Base-by-base conservation (phyloP, 2,329 filamentous ascomycete species). In the Colletotrichum ledebouriae region DNA sequence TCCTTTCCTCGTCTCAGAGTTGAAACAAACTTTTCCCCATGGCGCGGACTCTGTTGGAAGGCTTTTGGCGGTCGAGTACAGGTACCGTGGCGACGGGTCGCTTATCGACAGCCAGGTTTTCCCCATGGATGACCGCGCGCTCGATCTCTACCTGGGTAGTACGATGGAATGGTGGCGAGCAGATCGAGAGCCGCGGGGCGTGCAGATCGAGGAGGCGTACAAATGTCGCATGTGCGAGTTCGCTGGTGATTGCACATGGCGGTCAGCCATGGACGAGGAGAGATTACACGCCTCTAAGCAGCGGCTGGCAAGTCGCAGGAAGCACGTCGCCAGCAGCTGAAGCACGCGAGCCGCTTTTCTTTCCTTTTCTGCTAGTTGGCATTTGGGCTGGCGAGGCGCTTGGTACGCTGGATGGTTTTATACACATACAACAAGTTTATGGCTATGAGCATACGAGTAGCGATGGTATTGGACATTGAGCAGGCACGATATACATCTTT, bases 131-230 rank as follows among this genome's bases (percentile, higher is more conserved):
- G 81, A 85, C 0, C 77, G 82, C 1, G 83, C 83, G 3, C 81
- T 98, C 49, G 85, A 90, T 11, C 79, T 78, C 1, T 97, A 97
- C 75, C 77, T 97, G 3, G 76, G 80, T 0, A 84, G 88, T 3
- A 90, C 92, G 71, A 89, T 98, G 86, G 78, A 84, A n/a, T 98
- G 94, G 94, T 98, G 95, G 95, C 88, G 87, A 37, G 95, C 94
- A 1, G 84, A 91, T 73, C 83, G 94, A 15, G 80, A 86, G 57
- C 89, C 94, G 0, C 84, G 85, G 7, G 95, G 95, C 0, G 94
- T 98, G 3, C 85, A 88, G 6, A 86, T 97, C 6, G 90, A 94
- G 74, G 94, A 98, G 73, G 92, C 93, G 0, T 97, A 91, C 80
- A 98, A 98, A 78, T 98, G 95, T 76, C 83, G 89, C 20, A 88